These are phyloP conservation scores for Coemansia sp. DNA, from an alignment of 192 early-diverging fungal genomes.

Conservation along the genomic window DNA sequence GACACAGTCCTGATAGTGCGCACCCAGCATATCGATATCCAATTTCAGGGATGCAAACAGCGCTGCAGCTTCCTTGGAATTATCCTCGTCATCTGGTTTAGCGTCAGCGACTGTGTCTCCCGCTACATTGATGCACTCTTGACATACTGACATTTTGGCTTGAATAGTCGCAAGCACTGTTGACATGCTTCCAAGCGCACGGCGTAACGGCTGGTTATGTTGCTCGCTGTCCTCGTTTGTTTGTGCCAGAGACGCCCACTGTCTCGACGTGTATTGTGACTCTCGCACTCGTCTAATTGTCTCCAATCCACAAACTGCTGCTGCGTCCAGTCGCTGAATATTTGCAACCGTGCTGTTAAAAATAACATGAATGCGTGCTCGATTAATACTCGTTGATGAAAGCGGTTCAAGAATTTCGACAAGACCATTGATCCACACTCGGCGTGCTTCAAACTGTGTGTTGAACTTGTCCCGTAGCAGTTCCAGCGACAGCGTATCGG, in stretches of 20 bases:
- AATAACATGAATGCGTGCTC: background rate
- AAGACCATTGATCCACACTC: conserved; percentile 23
- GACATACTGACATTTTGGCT: conserved; percentile 37
- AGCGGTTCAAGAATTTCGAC: conserved; percentile 1
- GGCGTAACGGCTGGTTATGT: conserved; percentile 11
- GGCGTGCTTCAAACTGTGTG: conserved; percentile 30
- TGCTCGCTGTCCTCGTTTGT: background rate
- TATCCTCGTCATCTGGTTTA: background rate
- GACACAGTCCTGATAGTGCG: conserved; percentile 31
- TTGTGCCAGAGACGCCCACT: conserved; percentile 26
- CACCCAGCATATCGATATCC: conserved; percentile 33
- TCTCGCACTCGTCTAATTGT: conserved; percentile 12
- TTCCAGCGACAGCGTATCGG: conserved; percentile 13
- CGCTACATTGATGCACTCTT: conserved; percentile 7
- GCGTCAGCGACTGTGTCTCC: no score
- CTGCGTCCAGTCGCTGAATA: background rate
- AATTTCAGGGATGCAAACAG: conserved; percentile 48
- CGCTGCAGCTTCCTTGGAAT: conserved; percentile 22
- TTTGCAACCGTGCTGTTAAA: background rate
- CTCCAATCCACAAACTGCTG: background rate
- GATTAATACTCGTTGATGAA: background rate
- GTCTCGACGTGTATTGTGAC: conserved; percentile 22
- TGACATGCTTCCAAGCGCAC: conserved; percentile 22
- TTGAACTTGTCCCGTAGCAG: conserved; percentile 12
- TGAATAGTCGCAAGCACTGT: conserved; percentile 17